phyloP scores from a whole-genome alignment of 768 basidiomycete genomes.

The Leccinum subgranulosum region DNA sequence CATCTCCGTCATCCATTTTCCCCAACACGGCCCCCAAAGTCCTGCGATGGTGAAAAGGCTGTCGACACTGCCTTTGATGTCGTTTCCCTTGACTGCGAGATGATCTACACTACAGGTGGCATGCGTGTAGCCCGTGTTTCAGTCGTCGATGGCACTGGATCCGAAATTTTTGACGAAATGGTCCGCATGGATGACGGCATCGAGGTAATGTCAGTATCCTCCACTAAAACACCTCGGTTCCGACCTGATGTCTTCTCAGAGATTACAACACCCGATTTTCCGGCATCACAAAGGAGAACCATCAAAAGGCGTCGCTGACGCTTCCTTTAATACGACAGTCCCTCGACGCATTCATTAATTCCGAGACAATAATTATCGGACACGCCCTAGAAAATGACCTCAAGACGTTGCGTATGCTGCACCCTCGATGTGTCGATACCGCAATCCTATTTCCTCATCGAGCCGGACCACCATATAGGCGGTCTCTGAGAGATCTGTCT shows the following conservation, averaged over 20 bases:
- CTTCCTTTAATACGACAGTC: conserved; percentile 64
- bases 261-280: conserved; percentile 94
- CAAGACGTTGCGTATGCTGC: conserved; percentile 84
- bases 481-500: conserved; percentile 80
- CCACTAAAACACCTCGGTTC: background rate
- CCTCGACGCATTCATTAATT: conserved; percentile 67
- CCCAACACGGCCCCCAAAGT: conserved; percentile 28
- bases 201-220: conserved; percentile 60
- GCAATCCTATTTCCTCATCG: conserved; percentile 84
- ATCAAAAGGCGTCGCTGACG: conserved; percentile 61
- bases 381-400: conserved; percentile 94
- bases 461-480: conserved; percentile 69
- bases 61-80: conserved; percentile 58
- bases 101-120: conserved; percentile 93
- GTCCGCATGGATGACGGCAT: conserved; percentile 80
- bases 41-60: background rate
- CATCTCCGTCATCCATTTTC: conserved; percentile 80
- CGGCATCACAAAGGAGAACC: conserved; percentile 61
- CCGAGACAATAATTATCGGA: conserved; percentile 85
- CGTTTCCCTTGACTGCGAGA: conserved; percentile 93
- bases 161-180: conserved; percentile 76
- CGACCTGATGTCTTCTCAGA: conserved; percentile 37
- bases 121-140: conserved; percentile 90
- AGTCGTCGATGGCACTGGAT: conserved; percentile 74
- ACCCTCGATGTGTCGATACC: conserved; percentile 84